phyloP scores from a whole-genome alignment of 2,329 filamentous ascomycete genomes.

The Fusarium xyrophilum region DNA sequence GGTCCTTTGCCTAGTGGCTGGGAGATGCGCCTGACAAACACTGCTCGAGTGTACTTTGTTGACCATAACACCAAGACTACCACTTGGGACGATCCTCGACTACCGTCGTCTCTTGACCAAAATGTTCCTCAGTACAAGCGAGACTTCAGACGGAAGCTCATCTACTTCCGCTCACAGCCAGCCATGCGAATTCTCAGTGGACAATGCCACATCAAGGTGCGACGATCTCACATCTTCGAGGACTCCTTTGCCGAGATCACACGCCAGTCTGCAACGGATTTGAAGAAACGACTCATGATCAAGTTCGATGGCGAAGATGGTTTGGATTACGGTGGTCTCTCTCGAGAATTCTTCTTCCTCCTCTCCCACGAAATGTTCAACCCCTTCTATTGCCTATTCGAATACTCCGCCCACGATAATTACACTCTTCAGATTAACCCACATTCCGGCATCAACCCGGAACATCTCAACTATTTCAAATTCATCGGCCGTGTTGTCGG shows the following conservation, averaged over 20 bases:
- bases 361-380: conserved; percentile 99
- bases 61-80: conserved; percentile 99
- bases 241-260: conserved; percentile 99
- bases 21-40: conserved; percentile 99
- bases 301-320: conserved; percentile 99
- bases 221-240: conserved; percentile 96
- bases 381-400: conserved; percentile 98
- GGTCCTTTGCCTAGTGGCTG: conserved; percentile 95
- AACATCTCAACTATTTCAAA: conserved; percentile 99
- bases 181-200: conserved; percentile 94
- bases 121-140: conserved; percentile 99
- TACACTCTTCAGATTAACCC: conserved; percentile 99
- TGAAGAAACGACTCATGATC: conserved; percentile 99
- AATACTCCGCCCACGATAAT: conserved; percentile 99
- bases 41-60: conserved; percentile 96
- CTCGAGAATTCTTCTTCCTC: conserved; percentile 98
- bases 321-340: conserved; percentile 96
- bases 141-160: conserved; percentile 96
- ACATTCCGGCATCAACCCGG: conserved; percentile 97
- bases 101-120: conserved; percentile 95
- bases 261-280: conserved; percentile 89
- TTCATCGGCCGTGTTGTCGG: conserved; percentile 98
- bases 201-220: conserved; percentile 97
- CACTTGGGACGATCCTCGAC: conserved; percentile 95
- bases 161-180: conserved; percentile 98